Evolutionary conservation across 2,329 filamentous ascomycete species (phyloP), one percentile per base, ranked within the genome.

Genomic region (Colletotrichum higginsianum): DNA sequence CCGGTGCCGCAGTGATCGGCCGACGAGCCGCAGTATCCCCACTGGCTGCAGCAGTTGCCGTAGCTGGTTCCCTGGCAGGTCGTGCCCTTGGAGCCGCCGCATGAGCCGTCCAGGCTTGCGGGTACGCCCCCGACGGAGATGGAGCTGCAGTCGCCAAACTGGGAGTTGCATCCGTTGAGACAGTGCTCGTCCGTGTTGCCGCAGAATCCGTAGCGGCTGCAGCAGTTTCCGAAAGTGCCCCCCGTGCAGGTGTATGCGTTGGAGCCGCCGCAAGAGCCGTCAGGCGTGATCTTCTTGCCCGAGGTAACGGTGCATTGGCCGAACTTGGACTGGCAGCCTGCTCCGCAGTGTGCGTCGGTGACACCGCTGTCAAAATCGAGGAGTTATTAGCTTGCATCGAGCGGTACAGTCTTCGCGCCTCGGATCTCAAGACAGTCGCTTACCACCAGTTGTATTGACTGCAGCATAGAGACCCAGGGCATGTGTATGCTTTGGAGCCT

Each of bases 231-330:
- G 35, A 67, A 60, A 2, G 50, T 23, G 23, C 68, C 57, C 4
- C 83, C 83, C 40, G 78, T 74, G 71, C 84, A 86, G 23, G 82
- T 85, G 73, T 80, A 80, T 15, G 79, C 80, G 15, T 77, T 79
- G 9, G 58, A 67, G 50, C 81, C 82, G 21, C 82, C 84, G 65
- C 84, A 86, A 13, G 77, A 77, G 9, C 82, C 83, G 58, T 85
- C 80, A 8, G 79, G 74, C 0, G 44, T 67, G 38, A 71, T 47
- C 46, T 60, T 47, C 40, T 60, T 60, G 21, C 30, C 21, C 30
- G 60, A 56, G 7, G 26, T 61, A 21, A 40, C 55, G 1, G 55
- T 66, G 47, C 67, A 70, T 47, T 16, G 60, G 23, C 67, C 67
- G 40, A 70, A 70, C 23, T 42, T 60, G 21, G 55, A 47, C 15